phyloP scores from a whole-genome alignment of 2,329 filamentous ascomycete species.

The Pestalotiopsis sp. region DNA sequence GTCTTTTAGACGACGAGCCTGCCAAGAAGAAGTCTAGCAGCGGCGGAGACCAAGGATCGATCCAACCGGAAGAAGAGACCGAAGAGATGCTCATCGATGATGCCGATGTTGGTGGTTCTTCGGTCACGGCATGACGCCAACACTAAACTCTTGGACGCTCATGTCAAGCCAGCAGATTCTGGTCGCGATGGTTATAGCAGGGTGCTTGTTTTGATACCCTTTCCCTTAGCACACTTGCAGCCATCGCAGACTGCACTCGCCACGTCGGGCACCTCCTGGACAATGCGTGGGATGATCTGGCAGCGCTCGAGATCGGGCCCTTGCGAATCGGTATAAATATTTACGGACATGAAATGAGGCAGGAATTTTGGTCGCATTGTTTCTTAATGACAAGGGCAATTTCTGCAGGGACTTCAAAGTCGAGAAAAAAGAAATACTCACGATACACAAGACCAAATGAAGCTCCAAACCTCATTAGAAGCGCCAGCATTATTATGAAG shows the following conservation, averaged over 20 bases:
- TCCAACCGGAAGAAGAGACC: conserved; percentile 13
- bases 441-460: too few relatives aligned
- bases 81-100: conserved; percentile 3
- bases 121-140: neutral
- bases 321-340: neutral
- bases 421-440: too few relatives aligned
- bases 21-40: conserved; percentile 43
- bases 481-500: too few relatives aligned
- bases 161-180: neutral
- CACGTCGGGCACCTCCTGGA: neutral
- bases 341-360: too few relatives aligned
- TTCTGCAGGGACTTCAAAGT: too few relatives aligned
- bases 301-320: neutral
- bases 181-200: conserved; percentile 18
- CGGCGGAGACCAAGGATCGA: conserved; percentile 48
- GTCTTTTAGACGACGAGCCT: conserved; percentile 37
- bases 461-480: too few relatives aligned
- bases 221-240: conserved; percentile 18
- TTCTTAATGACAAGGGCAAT: too few relatives aligned
- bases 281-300: neutral
- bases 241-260: neutral
- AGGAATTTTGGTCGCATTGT: too few relatives aligned
- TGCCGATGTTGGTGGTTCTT: neutral
- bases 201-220: conserved; percentile 30
- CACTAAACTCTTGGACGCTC: neutral